phyloP scores from a whole-genome alignment of 331 rosid genomes.

The Malus hybrid region DNA sequence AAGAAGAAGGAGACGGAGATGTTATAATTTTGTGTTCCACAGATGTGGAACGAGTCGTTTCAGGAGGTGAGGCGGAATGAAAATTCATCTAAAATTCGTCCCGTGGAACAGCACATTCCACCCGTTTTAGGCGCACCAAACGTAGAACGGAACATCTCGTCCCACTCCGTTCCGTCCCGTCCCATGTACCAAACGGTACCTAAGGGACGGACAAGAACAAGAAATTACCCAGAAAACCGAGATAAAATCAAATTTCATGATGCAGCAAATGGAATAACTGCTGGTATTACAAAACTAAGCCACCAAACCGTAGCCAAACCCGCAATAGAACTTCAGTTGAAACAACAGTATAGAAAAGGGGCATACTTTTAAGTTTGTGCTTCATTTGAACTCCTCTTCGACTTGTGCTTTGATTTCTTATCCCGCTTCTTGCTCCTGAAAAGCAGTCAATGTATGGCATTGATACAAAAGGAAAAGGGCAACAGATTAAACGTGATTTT shows the following conservation, averaged over 20 bases:
- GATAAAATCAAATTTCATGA: not conserved
- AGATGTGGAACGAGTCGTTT: too few relatives aligned
- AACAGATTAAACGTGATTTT: not conserved
- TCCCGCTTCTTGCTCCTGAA: constrained; percentile 78
- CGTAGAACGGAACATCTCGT: too few relatives aligned
- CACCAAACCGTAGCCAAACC: not conserved
- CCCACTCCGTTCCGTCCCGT: too few relatives aligned
- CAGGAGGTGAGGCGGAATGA: too few relatives aligned
- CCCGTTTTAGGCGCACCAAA: too few relatives aligned
- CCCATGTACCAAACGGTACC: too few relatives aligned
- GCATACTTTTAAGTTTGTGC: constrained; percentile 31
- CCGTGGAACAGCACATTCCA: too few relatives aligned
- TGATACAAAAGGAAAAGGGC: not conserved
- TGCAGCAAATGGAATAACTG: too few relatives aligned
- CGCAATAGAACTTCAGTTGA: not conserved
- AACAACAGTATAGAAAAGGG: not conserved
- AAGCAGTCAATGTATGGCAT: constrained; percentile 13
- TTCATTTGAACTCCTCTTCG: constrained; percentile 58
- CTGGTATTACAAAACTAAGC: not conserved
- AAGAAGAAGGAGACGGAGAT: too few relatives aligned
- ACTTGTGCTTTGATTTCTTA: constrained; percentile 93
- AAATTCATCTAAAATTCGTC: too few relatives aligned
- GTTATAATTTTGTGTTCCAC: too few relatives aligned
- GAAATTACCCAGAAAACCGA: not conserved
- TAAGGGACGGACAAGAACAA: not conserved